Conservation (phyloP, 345 rosid genomes). For the Tarenaya hassleriana region DNA sequence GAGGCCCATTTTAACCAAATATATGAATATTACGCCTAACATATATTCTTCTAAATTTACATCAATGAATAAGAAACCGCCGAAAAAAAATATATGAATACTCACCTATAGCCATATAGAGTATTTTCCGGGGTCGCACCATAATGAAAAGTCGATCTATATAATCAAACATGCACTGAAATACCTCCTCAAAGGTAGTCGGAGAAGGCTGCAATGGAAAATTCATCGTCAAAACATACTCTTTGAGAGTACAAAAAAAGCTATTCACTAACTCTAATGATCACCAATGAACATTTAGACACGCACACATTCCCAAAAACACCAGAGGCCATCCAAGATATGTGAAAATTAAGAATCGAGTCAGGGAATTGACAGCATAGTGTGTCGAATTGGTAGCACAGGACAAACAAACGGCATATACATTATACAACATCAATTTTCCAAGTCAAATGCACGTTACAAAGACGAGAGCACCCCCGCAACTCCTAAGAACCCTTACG, state of each 20-base stretch:
- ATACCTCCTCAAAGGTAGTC: constrained; percentile 72
- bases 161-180: constrained; percentile 87
- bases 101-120: constrained; percentile 95
- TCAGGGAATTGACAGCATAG: background rate
- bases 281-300: background rate
- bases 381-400: background rate
- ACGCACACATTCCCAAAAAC: background rate
- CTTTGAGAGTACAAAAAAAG: constrained; percentile 5
- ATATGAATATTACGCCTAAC: constrained; percentile 16
- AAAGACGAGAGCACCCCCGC: background rate
- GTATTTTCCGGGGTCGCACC: constrained; percentile 87
- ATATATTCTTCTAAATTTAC: background rate
- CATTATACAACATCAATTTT: background rate
- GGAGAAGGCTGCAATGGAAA: constrained; percentile 71
- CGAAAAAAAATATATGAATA: constrained; percentile 1
- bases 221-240: background rate
- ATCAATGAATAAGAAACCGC: background rate
- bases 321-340: background rate
- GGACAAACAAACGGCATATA: background rate
- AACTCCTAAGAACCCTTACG: background rate
- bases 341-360: background rate
- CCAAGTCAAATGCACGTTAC: background rate
- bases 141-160: constrained; percentile 92
- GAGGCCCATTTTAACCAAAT: constrained; percentile 22
- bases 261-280: background rate